These are phyloP conservation scores for Toxoplasma gondii DNA, from an alignment of 169 alveolate species.

Conservation along the genomic window DNA sequence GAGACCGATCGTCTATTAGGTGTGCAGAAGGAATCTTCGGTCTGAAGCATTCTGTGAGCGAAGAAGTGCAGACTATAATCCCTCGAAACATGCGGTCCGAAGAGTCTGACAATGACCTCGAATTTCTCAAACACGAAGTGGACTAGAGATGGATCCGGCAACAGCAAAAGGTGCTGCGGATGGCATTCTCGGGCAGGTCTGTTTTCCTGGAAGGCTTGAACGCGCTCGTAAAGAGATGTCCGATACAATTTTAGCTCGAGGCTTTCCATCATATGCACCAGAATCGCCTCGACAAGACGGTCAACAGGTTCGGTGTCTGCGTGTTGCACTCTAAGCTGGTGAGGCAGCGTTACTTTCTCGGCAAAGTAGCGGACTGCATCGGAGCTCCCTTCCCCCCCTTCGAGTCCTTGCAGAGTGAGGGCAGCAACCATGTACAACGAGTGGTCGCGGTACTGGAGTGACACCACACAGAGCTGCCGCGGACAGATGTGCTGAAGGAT, in stretches of 20 bases:
- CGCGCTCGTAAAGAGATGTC: background rate
- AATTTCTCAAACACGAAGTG: background rate
- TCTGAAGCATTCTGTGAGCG: constrained; percentile 12
- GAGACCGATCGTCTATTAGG: constrained; percentile 1
- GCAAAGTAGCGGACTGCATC: constrained; percentile 8
- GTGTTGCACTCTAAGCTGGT: background rate
- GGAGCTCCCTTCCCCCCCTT: background rate
- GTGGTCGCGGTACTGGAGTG: background rate
- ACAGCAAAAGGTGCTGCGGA: constrained; percentile 20
- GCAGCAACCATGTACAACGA: background rate
- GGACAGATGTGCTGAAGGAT: constrained; percentile 35
- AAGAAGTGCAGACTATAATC: constrained; percentile 35
- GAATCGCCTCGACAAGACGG: background rate
- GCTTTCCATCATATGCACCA: constrained; percentile 8
- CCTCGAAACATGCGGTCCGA: constrained; percentile 1
- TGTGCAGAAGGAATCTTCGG: background rate
- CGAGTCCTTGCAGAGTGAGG: background rate
- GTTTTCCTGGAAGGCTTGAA: background rate
- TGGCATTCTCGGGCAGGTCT: background rate
- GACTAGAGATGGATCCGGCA: constrained; percentile 14
- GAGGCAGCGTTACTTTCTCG: background rate
- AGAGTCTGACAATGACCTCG: background rate
- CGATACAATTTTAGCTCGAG: background rate
- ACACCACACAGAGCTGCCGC: background rate
- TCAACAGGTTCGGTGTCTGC: background rate